A percentile compares a stretch with the other conserved stretches of the same genome.
phyloP scores from a whole-genome alignment of 2,329 filamentous ascomycete genomes.

The Zymoseptoria ardabiliae region DNA sequence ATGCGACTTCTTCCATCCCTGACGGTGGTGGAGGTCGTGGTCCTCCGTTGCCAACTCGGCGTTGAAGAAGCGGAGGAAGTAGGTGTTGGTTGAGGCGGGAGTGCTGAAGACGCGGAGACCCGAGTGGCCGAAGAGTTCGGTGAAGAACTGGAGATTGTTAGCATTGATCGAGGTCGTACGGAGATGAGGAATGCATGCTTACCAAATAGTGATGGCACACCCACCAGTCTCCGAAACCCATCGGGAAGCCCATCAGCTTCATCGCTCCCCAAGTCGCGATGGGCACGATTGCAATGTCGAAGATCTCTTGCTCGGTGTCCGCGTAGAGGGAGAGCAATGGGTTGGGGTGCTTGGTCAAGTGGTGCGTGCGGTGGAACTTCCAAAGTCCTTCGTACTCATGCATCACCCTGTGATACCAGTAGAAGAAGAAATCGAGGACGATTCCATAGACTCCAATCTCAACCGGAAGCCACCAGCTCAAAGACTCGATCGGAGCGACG shows the following conservation, averaged over 20 bases:
- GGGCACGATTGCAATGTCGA: conserved; percentile 38
- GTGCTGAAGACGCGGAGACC: conserved; percentile 33
- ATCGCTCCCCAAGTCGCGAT: conserved; percentile 34
- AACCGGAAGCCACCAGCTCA: conserved; percentile 30
- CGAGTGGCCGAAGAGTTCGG: conserved; percentile 35
- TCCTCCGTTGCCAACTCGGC: conserved; percentile 38
- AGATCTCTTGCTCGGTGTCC: conserved; percentile 38
- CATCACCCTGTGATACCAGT: conserved; percentile 37
- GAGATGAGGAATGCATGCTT: neutral
- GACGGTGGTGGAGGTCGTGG: conserved; percentile 35
- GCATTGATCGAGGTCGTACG: neutral
- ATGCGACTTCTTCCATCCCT: conserved; percentile 32
- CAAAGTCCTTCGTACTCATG: conserved; percentile 37
- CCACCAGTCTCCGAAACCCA: conserved; percentile 44
- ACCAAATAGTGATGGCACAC: conserved; percentile 39
- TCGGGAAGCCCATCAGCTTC: conserved; percentile 33
- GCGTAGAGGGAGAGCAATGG: conserved; percentile 38
- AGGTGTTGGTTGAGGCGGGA: conserved; percentile 31
- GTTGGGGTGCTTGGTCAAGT: conserved; percentile 41
- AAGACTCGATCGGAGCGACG: conserved; percentile 10
- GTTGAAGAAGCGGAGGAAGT: conserved; percentile 29
- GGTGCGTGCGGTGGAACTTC: conserved; percentile 41
- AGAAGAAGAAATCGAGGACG: conserved; percentile 42
- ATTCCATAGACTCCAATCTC: conserved; percentile 38
- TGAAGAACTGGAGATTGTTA: conserved; percentile 24